A percentile compares a stretch with the other conserved stretches of the same genome.
Conservation (phyloP, 768 basidiomycete genomes). For the Tylopilus intermedius region DNA sequence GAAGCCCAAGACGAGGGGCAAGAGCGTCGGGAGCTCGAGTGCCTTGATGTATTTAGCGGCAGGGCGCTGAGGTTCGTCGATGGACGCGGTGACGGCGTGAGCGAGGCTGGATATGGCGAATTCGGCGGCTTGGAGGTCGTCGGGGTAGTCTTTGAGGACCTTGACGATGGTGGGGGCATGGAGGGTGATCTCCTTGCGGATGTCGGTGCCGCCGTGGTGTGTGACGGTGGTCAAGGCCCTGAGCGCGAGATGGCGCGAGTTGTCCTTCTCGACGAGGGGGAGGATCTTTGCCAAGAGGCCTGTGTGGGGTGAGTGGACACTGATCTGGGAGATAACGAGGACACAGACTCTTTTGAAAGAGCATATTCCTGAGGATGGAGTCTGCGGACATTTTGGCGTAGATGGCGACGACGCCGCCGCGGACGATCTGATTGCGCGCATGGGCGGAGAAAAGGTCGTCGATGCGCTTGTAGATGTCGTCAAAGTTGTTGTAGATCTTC, state of each 20-base stretch:
- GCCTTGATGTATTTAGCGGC: slow-evolving; percentile 36
- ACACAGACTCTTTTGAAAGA: slow-evolving; percentile 49
- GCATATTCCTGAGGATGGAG: slow-evolving; percentile 52
- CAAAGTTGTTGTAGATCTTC: slow-evolving; percentile 57
- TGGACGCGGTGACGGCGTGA: slow-evolving; percentile 45
- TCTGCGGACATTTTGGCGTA: slow-evolving; percentile 62
- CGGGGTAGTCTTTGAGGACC: slow-evolving; percentile 45
- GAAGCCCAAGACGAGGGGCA: slow-evolving; percentile 40
- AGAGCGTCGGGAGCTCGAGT: slow-evolving; percentile 40
- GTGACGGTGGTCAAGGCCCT: slow-evolving; percentile 55
- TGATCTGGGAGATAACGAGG: background rate
- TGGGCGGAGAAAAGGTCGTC: slow-evolving; percentile 46
- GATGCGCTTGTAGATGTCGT: slow-evolving; percentile 44
- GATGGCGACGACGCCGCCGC: slow-evolving; percentile 56
- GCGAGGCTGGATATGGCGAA: slow-evolving; percentile 48
- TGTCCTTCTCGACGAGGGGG: slow-evolving; percentile 46
- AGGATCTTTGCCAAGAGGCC: slow-evolving; percentile 55
- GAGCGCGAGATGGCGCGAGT: slow-evolving; percentile 49
- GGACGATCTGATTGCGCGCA: slow-evolving; percentile 41
- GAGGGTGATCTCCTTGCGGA: slow-evolving; percentile 47
- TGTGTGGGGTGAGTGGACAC: slow-evolving; percentile 19
- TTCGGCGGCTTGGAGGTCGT: slow-evolving; percentile 47
- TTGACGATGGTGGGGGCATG: slow-evolving; percentile 39
- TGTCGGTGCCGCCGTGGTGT: slow-evolving; percentile 51
- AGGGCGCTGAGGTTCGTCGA: slow-evolving; percentile 36